Percentiles rank a stretch among this genome's conserved stretches.
Evolutionary conservation across 2,329 filamentous ascomycete genomes (phyloP).

Genomic region (Botrytis paeoniae): DNA sequence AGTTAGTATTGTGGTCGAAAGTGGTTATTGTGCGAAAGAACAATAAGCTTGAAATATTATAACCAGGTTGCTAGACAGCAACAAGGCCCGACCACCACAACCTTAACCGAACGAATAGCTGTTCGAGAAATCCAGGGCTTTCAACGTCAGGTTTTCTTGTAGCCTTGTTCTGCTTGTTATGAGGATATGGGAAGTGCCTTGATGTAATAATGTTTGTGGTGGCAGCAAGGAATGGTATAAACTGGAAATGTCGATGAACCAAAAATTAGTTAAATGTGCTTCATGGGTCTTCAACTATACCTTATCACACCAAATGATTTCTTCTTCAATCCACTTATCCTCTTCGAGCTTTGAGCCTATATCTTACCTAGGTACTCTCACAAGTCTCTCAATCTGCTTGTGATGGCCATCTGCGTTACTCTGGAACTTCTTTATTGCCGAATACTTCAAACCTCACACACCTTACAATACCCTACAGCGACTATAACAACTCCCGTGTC

Average conservation of each 20-base stretch:
- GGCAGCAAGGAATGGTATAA: background rate
- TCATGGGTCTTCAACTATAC: background rate
- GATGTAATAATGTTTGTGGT: background rate
- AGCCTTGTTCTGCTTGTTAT: background rate
- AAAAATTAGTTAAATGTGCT: background rate
- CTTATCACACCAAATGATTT: background rate
- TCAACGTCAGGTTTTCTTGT: background rate
- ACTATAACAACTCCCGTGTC: background rate
- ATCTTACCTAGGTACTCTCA: background rate
- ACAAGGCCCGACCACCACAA: constrained; percentile 1
- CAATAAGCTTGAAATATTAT: background rate
- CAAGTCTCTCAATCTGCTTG: background rate
- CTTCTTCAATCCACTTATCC: background rate
- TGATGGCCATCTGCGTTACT: background rate
- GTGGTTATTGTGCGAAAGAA: constrained; percentile 16
- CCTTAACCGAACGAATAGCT: constrained; percentile 3
- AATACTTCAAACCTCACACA: background rate
- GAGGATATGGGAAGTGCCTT: background rate
- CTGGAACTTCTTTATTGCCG: background rate
- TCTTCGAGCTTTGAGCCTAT: background rate
- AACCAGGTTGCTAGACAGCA: constrained; percentile 3
- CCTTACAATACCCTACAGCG: background rate
- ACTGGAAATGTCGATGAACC: background rate
- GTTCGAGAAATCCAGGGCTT: background rate
- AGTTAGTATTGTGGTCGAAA: background rate